Evolutionary conservation across 2,329 filamentous ascomycete genomes (phyloP), one percentile per base, ranked within the genome.

Genomic region (Thermothelomyces thermophilus): DNA sequence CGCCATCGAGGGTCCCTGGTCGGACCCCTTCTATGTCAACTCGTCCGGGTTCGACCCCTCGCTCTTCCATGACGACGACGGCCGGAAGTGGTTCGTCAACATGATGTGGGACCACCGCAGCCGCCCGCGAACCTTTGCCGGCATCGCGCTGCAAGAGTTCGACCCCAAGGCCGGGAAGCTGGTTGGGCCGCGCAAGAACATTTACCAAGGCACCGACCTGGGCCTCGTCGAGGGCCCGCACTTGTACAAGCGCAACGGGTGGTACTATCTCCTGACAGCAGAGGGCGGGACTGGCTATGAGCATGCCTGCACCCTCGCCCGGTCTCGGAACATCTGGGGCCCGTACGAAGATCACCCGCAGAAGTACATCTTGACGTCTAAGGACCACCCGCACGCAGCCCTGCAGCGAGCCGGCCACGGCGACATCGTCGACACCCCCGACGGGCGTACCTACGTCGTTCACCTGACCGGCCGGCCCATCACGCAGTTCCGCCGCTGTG

Each of bases 11-110:
- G 80, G 80, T 0, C 79, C 79, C 0, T 83, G 80, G 80, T 80
- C 77, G 0, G 79, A 83, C 43, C 79, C 80, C 0, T 61, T 78
- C 6, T 79, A 77, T 57, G 69, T 72, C 60, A 83, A 82, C 60
- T 78, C 76, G 0, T 82, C 77, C 0, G 80, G 79, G 1, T 83
- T 84, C 57, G 80, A 84, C 57, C 80, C 80, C 0, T 77, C 73
- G 1, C 64, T 81, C 3, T 81, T 80, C 62, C 77, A 80, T 59
- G 77, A 81, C 50, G 72, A 75, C 31, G 71, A 77, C 46, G 77
- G 76, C 14, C 67, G 64, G 44, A 79, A 79, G 58, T 80, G 73
- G 71, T 76, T 79, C 55, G 68, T 74, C 57, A 80, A 79, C 58
- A 79, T 79, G 77, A 61, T 77, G 8, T 73, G 71, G 65, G 77